These are phyloP conservation scores for Phytophthora brassicae DNA, from an alignment of 352 stramenopile genomes.

Conservation along the genomic window DNA sequence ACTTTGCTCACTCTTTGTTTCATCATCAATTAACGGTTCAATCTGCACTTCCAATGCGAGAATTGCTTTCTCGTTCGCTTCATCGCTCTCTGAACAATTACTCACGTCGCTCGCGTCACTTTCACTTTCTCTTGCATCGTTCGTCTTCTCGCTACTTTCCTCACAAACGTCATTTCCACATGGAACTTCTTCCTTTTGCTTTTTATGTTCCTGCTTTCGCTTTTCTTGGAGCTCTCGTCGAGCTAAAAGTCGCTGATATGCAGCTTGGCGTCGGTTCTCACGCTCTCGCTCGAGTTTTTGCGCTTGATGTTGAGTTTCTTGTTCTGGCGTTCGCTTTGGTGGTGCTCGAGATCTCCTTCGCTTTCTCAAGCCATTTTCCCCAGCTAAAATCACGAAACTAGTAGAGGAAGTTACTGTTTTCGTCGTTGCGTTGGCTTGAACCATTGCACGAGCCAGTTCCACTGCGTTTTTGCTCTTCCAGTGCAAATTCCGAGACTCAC, in stretches of 20 bases:
- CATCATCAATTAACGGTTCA: constrained; percentile 5
- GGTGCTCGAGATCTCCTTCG: constrained; percentile 26
- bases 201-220: constrained; percentile 40
- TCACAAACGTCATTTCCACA: not conserved
- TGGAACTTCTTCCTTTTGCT: constrained; percentile 13
- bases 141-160: not conserved
- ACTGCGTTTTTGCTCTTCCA: constrained; percentile 43
- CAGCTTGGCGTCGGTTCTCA: constrained; percentile 48
- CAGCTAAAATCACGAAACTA: constrained; percentile 51
- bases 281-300: constrained; percentile 46
- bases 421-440: constrained; percentile 29
- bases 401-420: constrained; percentile 5
- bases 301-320: constrained; percentile 23
- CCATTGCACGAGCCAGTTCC: constrained; percentile 36
- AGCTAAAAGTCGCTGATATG: constrained; percentile 59
- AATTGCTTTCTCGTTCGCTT: constrained; percentile 55
- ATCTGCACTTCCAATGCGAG: constrained; percentile 42
- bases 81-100: constrained; percentile 67
- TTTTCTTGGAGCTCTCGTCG: constrained; percentile 55
- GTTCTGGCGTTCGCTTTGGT: constrained; percentile 35
- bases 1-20: not conserved
- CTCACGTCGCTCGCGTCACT: constrained; percentile 68
- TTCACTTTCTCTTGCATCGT: constrained; percentile 31
- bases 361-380: constrained; percentile 33
- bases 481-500: not conserved